A percentile compares a stretch with the other conserved stretches of the same genome.
These are phyloP conservation scores for Ascocoryne sarcoides DNA, from an alignment of 2,329 filamentous ascomycete genomes.

Conservation along the genomic window DNA sequence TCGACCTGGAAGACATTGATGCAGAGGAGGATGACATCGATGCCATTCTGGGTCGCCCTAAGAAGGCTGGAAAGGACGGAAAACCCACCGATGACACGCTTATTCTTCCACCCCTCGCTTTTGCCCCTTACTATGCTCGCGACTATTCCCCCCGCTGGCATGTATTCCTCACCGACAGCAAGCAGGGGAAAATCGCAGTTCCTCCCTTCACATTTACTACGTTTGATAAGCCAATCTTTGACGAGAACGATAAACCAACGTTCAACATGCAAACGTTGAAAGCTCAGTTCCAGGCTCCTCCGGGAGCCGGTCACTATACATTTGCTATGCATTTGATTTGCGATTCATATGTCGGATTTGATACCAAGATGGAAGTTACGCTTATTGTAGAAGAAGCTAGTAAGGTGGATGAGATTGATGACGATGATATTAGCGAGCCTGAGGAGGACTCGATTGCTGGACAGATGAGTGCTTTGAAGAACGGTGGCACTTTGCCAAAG, in stretches of 20 bases:
- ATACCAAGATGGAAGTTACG: conserved; percentile 84
- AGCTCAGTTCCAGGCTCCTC: conserved; percentile 92
- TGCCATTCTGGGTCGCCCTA: conserved; percentile 68
- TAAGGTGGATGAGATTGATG: conserved; percentile 71
- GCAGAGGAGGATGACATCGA: conserved; percentile 88
- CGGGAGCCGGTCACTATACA: conserved; percentile 84
- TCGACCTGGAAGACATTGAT: conserved; percentile 84
- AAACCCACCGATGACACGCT: conserved; percentile 51
- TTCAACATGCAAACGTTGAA: conserved; percentile 95
- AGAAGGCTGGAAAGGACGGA: conserved; percentile 55
- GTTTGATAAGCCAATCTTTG: conserved; percentile 84
- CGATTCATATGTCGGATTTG: conserved; percentile 91
- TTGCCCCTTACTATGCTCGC: conserved; percentile 82
- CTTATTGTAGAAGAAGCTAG: conserved; percentile 81
- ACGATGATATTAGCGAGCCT: conserved; percentile 93
- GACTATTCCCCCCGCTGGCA: conserved; percentile 90
- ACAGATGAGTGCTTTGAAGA: conserved; percentile 82
- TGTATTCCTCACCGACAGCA: conserved; percentile 87
- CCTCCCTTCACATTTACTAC: conserved; percentile 91
- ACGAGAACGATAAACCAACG: conserved; percentile 73
- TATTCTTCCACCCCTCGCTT: conserved; percentile 74
- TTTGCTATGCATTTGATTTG: conserved; percentile 92
- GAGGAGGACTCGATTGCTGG: conserved; percentile 92
- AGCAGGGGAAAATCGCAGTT: conserved; percentile 92
- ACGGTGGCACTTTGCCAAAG: conserved; percentile 43